A percentile compares a stretch with the other conserved stretches of the same genome.
phyloP scores from a whole-genome alignment of 352 stramenopile species.

The Phytophthora fragariaefolia region DNA sequence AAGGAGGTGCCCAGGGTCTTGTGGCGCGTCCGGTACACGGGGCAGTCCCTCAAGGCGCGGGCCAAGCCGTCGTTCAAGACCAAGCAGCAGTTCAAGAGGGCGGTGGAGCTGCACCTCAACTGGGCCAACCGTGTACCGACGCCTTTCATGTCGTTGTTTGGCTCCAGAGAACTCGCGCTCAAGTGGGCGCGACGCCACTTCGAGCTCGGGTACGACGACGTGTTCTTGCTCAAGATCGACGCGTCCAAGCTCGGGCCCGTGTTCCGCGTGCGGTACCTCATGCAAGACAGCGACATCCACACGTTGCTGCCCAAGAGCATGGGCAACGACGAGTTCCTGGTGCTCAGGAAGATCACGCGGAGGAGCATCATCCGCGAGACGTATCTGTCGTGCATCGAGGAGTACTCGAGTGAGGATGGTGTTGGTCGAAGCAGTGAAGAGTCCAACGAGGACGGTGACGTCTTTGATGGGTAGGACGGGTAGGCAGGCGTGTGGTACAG shows the following conservation, averaged over 20 bases:
- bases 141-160: slow-evolving; percentile 25
- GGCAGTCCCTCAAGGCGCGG: slow-evolving; percentile 23
- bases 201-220: slow-evolving; percentile 28
- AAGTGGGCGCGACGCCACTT: slow-evolving; percentile 23
- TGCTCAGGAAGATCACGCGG: slow-evolving; percentile 15
- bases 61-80: slow-evolving; percentile 28
- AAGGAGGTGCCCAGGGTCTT: slow-evolving; percentile 19
- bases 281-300: slow-evolving; percentile 18
- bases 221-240: slow-evolving; percentile 25
- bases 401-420: slow-evolving; percentile 13
- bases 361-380: slow-evolving; percentile 27
- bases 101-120: slow-evolving; percentile 23
- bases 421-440: slow-evolving; percentile 10
- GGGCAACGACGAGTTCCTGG: slow-evolving; percentile 29
- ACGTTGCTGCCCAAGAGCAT: slow-evolving; percentile 1
- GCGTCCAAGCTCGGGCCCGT: slow-evolving; percentile 17
- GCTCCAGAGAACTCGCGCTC: slow-evolving; percentile 9
- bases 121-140: slow-evolving; percentile 24
- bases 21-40: slow-evolving; percentile 29
- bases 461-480: slow-evolving; percentile 4
- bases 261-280: slow-evolving; percentile 18
- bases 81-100: slow-evolving; percentile 25
- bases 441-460: slow-evolving; percentile 9
- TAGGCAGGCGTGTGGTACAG: no score
- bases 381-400: slow-evolving; percentile 19